A percentile compares a stretch with the other conserved stretches of the same genome.
Conservation (phyloP, 2,329 filamentous ascomycete genomes). For the Penicillium occitanis region DNA sequence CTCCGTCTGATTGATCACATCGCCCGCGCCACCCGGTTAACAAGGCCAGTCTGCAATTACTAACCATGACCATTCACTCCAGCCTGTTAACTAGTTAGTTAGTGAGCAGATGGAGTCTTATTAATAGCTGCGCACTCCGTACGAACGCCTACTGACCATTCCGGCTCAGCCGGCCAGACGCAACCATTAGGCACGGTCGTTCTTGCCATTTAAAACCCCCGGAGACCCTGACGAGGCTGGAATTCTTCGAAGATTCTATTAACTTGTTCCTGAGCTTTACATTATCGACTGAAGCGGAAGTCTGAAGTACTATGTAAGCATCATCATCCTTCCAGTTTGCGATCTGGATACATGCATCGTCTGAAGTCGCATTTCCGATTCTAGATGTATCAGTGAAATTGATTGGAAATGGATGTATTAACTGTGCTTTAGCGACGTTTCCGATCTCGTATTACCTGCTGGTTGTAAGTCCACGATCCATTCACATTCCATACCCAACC, state of each 20-base stretch:
- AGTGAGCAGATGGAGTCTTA: not conserved
- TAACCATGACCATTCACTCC: not conserved
- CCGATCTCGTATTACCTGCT: not conserved
- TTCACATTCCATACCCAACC: constrained; percentile 14
- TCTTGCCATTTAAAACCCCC: constrained; percentile 5
- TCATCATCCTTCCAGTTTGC: not conserved
- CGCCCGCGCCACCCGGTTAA: constrained; percentile 16
- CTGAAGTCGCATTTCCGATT: not conserved
- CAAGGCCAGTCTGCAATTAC: not conserved
- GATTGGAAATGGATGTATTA: not conserved
- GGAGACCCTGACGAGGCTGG: not conserved
- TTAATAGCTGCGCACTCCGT: not conserved
- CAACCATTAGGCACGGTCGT: constrained; percentile 1
- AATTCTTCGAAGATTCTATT: not conserved
- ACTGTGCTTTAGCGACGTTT: not conserved
- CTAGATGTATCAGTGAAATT: not conserved
- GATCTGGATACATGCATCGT: not conserved
- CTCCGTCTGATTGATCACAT: constrained; percentile 13
- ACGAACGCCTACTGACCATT: constrained; percentile 5
- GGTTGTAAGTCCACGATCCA: constrained; percentile 10
- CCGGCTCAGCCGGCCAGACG: constrained; percentile 14
- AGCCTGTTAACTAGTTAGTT: not conserved
- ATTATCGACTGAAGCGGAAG: not conserved
- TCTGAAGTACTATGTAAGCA: not conserved
- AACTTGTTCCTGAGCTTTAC: not conserved